Evolutionary conservation across 2,329 filamentous ascomycete genomes (phyloP).

Genomic region (Alternaria alternata): DNA sequence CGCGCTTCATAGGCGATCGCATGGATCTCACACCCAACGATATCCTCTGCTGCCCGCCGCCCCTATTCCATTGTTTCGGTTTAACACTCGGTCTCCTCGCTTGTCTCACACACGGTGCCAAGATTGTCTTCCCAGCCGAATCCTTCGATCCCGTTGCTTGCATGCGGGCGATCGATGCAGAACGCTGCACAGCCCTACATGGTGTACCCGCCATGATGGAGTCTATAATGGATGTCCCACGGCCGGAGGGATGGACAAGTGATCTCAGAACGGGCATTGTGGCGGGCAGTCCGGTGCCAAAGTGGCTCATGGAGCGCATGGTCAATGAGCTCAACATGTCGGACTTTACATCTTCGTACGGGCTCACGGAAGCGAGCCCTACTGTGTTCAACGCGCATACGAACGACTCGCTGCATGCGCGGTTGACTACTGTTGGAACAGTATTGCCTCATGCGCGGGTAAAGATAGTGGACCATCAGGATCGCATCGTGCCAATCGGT

Average conservation of each 20-base stretch:
- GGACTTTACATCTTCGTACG: conserved; percentile 66
- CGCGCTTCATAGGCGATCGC: conserved; percentile 66
- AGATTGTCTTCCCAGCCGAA: conserved; percentile 76
- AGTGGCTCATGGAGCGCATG: conserved; percentile 76
- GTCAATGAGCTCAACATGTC: conserved; percentile 76
- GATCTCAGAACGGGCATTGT: conserved; percentile 77
- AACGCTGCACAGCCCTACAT: conserved; percentile 72
- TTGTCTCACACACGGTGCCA: conserved; percentile 75
- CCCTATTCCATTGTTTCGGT: conserved; percentile 87
- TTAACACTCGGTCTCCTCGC: conserved; percentile 79
- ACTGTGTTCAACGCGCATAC: conserved; percentile 84
- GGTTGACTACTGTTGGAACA: conserved; percentile 76
- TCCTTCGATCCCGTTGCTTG: conserved; percentile 74
- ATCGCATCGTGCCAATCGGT: conserved; percentile 72
- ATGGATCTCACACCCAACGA: conserved; percentile 73
- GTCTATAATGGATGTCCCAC: conserved; percentile 62
- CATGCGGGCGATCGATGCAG: conserved; percentile 66
- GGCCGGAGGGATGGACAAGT: conserved; percentile 54
- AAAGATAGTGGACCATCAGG: conserved; percentile 77
- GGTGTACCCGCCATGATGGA: conserved; percentile 89
- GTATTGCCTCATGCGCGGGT: conserved; percentile 76
- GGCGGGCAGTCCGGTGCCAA: conserved; percentile 78
- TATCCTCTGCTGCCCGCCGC: conserved; percentile 80
- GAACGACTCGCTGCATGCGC: conserved; percentile 71
- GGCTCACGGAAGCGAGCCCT: conserved; percentile 79